A percentile compares a stretch with the other conserved stretches of the same genome.
These are phyloP conservation scores for Aspergillus aculeatus DNA, from an alignment of 2,329 filamentous ascomycete species.

Conservation along the genomic window DNA sequence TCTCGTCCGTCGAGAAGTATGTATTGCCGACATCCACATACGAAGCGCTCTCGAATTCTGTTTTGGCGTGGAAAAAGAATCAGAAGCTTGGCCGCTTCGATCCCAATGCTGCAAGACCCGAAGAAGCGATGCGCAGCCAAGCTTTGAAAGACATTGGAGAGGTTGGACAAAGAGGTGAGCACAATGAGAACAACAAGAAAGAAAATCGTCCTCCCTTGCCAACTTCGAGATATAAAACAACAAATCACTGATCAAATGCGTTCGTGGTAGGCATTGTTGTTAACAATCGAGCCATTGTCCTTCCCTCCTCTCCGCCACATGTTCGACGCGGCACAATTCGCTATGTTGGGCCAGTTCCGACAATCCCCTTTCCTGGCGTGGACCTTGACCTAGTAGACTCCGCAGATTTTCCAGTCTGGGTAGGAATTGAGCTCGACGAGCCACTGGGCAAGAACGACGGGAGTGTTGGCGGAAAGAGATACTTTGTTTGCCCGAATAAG, in stretches of 20 bases:
- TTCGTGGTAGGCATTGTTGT: slow-evolving; percentile 41
- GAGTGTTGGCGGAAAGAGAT: slow-evolving; percentile 49
- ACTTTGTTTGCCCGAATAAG: slow-evolving; percentile 55
- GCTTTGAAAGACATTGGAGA: slow-evolving; percentile 60
- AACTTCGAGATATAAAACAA: neutral
- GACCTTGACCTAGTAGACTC: slow-evolving; percentile 13
- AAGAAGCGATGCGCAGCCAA: slow-evolving; percentile 69
- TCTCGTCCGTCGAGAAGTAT: slow-evolving; percentile 82
- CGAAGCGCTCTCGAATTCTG: slow-evolving; percentile 79
- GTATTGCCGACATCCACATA: slow-evolving; percentile 84
- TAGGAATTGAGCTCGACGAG: slow-evolving; percentile 62
- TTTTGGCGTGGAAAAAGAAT: slow-evolving; percentile 92
- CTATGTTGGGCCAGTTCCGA: slow-evolving; percentile 43
- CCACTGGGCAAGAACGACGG: slow-evolving; percentile 66
- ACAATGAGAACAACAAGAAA: neutral
- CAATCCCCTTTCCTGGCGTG: slow-evolving; percentile 38
- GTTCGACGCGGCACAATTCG: slow-evolving; percentile 45
- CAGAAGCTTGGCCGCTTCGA: slow-evolving; percentile 96
- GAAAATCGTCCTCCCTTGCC: neutral
- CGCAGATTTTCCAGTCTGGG: slow-evolving; percentile 47
- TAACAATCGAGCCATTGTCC: slow-evolving; percentile 43
- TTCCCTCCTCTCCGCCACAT: slow-evolving; percentile 44
- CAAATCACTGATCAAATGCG: neutral
- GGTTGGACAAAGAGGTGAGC: slow-evolving; percentile 64
- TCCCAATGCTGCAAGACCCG: slow-evolving; percentile 71